Conservation (phyloP, 75 land plant species). For the Sequoiadendron giganteum region DNA sequence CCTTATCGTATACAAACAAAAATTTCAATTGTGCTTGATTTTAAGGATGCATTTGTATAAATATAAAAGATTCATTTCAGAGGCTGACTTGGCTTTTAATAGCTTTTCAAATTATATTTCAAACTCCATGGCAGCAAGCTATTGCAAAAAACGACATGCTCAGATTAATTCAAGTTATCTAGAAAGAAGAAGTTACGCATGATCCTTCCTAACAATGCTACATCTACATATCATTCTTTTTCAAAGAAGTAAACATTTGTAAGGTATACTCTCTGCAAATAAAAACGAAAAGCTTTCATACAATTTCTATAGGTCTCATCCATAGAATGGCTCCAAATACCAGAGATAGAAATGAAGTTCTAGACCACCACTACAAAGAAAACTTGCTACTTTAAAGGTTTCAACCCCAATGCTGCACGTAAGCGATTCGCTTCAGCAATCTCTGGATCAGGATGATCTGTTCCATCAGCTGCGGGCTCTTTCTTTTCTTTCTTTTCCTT, state of each 20-base stretch:
- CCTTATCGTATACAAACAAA: too few relatives aligned
- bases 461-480: slow-evolving; percentile 78
- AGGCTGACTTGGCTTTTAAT: background rate
- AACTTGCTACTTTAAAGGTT: slow-evolving; percentile 51
- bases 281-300: background rate
- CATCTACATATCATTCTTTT: background rate
- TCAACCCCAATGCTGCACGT: slow-evolving; percentile 86
- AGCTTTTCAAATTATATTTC: background rate
- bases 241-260: background rate
- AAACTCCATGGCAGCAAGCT: background rate
- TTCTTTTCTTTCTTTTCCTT: slow-evolving; percentile 70
- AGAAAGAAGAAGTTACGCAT: background rate
- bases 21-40: background rate
- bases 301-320: background rate
- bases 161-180: background rate
- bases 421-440: slow-evolving; percentile 89
- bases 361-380: background rate
- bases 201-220: background rate
- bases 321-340: background rate
- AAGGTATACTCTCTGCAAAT: background rate
- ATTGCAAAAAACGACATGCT: background rate
- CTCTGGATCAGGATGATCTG: slow-evolving; percentile 93
- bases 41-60: background rate
- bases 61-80: background rate
- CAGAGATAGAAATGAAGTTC: background rate